phyloP scores from a whole-genome alignment of 805 yeast genomes.

The Isabelozyma rhagii region DNA sequence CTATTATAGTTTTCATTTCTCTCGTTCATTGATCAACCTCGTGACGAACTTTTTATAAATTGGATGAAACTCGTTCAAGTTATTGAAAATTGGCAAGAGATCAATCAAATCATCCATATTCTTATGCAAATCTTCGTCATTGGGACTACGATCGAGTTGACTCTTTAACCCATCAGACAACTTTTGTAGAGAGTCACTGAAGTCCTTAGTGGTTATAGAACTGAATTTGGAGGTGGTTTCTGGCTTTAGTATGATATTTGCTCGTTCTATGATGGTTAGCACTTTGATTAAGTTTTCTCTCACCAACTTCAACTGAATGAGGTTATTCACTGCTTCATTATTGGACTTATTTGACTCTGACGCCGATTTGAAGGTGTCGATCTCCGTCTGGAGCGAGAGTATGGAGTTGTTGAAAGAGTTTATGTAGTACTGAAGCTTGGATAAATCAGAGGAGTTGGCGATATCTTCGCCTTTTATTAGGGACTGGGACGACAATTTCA shows the following conservation, averaged over 20 bases:
- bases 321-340: slow-evolving; percentile 21
- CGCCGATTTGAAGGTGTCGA: slow-evolving; percentile 22
- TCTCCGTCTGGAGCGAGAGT: slow-evolving; percentile 50
- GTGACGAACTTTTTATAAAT: slow-evolving; percentile 47
- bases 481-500: slow-evolving; percentile 31
- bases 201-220: slow-evolving; percentile 10
- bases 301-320: slow-evolving; percentile 43
- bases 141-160: slow-evolving; percentile 30
- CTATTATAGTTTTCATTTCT: too few species aligned
- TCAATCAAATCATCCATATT: slow-evolving; percentile 48
- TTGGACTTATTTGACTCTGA: not conserved
- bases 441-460: slow-evolving; percentile 25
- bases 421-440: slow-evolving; percentile 64
- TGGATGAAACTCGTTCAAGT: slow-evolving; percentile 48
- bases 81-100: slow-evolving; percentile 52
- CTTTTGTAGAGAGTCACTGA: slow-evolving; percentile 37
- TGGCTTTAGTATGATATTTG: slow-evolving; percentile 11
- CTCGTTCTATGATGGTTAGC: slow-evolving; percentile 42
- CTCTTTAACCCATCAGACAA: slow-evolving; percentile 45
- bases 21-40: slow-evolving; percentile 3
- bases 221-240: slow-evolving; percentile 3
- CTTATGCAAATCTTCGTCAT: slow-evolving; percentile 13
- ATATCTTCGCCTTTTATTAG: not conserved
- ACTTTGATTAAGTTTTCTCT: slow-evolving; percentile 47
- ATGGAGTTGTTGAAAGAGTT: slow-evolving; percentile 60